Conservation (phyloP, 2,329 filamentous ascomycete species). For the Trichophyton mentagrophytes region DNA sequence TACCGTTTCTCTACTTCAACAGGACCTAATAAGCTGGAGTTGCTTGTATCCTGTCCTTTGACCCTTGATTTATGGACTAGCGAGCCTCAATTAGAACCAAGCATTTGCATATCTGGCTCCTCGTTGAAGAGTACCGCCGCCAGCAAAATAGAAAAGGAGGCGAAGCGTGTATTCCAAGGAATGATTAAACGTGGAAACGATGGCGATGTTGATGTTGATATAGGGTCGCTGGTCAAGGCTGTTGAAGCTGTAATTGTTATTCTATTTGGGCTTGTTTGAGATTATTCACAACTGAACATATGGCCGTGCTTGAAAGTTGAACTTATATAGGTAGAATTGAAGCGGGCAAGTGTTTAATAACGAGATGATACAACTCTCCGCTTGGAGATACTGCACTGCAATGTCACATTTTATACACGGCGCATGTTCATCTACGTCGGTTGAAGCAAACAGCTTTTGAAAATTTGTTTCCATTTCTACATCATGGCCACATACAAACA, state of each 20-base stretch:
- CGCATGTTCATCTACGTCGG: not conserved
- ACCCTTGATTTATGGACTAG: slow-evolving; percentile 30
- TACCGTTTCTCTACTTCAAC: slow-evolving; percentile 21
- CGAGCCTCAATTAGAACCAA: slow-evolving; percentile 27
- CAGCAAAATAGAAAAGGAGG: slow-evolving; percentile 26
- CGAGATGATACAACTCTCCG: not conserved
- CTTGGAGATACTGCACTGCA: not conserved
- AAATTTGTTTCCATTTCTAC: not conserved
- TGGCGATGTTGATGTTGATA: slow-evolving; percentile 15
- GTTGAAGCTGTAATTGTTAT: slow-evolving; percentile 24
- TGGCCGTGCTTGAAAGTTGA: too few relatives aligned
- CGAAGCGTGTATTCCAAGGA: slow-evolving; percentile 28
- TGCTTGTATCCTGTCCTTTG: slow-evolving; percentile 26
- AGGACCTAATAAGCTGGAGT: slow-evolving; percentile 9
- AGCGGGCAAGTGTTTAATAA: not conserved
- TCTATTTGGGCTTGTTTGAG: slow-evolving; percentile 18
- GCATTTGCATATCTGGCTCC: slow-evolving; percentile 22
- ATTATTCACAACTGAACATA: not conserved
- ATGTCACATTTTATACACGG: not conserved
- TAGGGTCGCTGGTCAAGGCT: slow-evolving; percentile 23
- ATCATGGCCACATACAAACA: not conserved
- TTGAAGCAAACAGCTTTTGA: not conserved
- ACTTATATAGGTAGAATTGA: not conserved
- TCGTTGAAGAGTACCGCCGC: not conserved
- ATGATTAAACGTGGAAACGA: slow-evolving; percentile 19